phyloP scores from a whole-genome alignment of 1,139 yeast genomes.

The Lipomyces yarrowii region DNA sequence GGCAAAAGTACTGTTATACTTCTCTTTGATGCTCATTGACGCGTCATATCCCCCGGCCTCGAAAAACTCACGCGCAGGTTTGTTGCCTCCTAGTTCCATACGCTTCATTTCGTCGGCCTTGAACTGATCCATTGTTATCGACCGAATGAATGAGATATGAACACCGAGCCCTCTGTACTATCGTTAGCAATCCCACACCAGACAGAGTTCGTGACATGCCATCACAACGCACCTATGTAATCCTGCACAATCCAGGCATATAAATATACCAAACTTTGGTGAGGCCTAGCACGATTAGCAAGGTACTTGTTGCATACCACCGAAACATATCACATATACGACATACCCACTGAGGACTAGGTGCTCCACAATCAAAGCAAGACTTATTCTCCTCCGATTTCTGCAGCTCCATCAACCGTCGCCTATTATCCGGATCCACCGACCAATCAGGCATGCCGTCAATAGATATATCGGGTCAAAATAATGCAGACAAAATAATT shows the following conservation, averaged over 20 bases:
- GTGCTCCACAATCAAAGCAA: slow-evolving; percentile 92
- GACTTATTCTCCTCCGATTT: slow-evolving; percentile 38
- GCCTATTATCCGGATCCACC: slow-evolving; percentile 34
- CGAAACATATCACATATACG: slow-evolving; percentile 7
- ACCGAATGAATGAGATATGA: slow-evolving; percentile 91
- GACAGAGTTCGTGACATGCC: background rate
- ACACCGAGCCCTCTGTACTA: slow-evolving; percentile 74
- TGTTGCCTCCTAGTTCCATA: slow-evolving; percentile 92
- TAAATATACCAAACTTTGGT: slow-evolving; percentile 90
- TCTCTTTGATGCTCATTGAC: slow-evolving; percentile 48
- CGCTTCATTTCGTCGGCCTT: slow-evolving; percentile 82
- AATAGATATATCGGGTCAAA: background rate
- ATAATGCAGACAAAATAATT: background rate
- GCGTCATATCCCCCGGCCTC: slow-evolving; percentile 61
- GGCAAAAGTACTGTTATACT: slow-evolving; percentile 89
- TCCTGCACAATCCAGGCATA: slow-evolving; percentile 96
- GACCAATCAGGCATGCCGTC: slow-evolving; percentile 35
- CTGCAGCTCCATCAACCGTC: slow-evolving; percentile 33
- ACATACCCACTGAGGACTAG: slow-evolving; percentile 85
- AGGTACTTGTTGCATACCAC: background rate
- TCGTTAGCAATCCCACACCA: background rate
- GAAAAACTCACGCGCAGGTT: slow-evolving; percentile 79
- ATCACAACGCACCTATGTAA: slow-evolving; percentile 59
- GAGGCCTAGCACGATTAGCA: slow-evolving; percentile 54
- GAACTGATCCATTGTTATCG: slow-evolving; percentile 92